phyloP scores from a whole-genome alignment of 352 stramenopile genomes.

The Globisporangium orthogonon region DNA sequence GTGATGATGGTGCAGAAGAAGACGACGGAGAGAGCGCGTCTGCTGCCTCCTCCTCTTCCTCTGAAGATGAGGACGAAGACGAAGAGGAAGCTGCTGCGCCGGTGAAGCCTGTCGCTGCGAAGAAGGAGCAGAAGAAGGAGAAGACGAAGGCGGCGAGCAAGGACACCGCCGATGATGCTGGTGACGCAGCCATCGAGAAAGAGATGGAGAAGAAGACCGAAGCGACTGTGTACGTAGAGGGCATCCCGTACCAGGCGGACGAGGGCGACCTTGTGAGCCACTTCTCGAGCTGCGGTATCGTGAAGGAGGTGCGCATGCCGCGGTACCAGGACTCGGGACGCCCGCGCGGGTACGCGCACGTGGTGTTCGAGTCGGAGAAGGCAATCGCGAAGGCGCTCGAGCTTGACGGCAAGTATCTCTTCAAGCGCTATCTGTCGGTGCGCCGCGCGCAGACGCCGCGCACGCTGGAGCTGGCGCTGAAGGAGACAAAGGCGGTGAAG shows the following conservation, averaged over 20 bases:
- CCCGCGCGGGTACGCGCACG: slow-evolving; percentile 88
- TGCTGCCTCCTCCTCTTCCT: neutral
- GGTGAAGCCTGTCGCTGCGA: slow-evolving; percentile 28
- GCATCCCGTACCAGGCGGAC: slow-evolving; percentile 90
- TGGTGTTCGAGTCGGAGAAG: slow-evolving; percentile 84
- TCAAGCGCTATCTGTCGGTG: slow-evolving; percentile 88
- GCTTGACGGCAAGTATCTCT: slow-evolving; percentile 87
- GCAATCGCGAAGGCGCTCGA: slow-evolving; percentile 76
- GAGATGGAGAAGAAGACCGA: slow-evolving; percentile 73
- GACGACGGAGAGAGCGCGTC: neutral
- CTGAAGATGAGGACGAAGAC: slow-evolving; percentile 74
- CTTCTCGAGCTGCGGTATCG: slow-evolving; percentile 81
- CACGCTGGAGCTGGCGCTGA: slow-evolving; percentile 58
- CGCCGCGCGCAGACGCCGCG: slow-evolving; percentile 67
- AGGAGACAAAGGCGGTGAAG: slow-evolving; percentile 61
- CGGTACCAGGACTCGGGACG: slow-evolving; percentile 90
- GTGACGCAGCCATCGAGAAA: slow-evolving; percentile 26
- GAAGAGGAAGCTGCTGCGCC: slow-evolving; percentile 78
- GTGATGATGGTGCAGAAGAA: slow-evolving; percentile 58
- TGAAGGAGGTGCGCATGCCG: slow-evolving; percentile 92
- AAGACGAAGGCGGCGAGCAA: slow-evolving; percentile 12
- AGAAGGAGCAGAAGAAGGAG: slow-evolving; percentile 16
- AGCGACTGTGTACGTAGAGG: slow-evolving; percentile 92
- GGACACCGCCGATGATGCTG: slow-evolving; percentile 2
- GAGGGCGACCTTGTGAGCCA: slow-evolving; percentile 90